These are phyloP conservation scores for Leavenworthia alabamica DNA, from an alignment of 345 rosid species.

Conservation along the genomic window DNA sequence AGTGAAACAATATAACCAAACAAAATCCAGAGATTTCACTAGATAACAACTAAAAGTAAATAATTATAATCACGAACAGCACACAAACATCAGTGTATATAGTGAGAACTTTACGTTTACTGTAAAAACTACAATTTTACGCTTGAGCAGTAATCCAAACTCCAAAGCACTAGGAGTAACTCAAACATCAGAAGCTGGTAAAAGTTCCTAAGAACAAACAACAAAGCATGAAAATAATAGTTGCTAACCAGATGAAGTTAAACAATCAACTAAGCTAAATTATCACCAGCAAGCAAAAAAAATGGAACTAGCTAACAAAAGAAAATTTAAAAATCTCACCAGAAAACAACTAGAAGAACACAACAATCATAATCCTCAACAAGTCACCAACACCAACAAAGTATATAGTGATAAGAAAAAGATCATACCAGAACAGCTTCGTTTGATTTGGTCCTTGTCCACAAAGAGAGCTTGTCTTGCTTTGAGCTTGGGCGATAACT, in stretches of 20 bases:
- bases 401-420: not conserved
- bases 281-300: slow-evolving; percentile 4
- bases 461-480: slow-evolving; percentile 79
- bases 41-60: no score
- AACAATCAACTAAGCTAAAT: not conserved
- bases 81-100: no score
- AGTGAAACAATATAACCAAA: not conserved
- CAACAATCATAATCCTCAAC: not conserved
- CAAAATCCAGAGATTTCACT: no score
- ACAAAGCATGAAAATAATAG: not conserved
- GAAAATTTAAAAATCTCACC: not conserved
- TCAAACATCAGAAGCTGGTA: not conserved
- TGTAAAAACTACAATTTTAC: not conserved
- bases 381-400: not conserved
- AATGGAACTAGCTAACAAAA: not conserved
- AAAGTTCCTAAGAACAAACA: not conserved
- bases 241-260: not conserved
- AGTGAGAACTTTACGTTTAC: no score
- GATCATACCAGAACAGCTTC: slow-evolving; percentile 79
- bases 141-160: not conserved
- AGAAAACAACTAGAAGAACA: not conserved
- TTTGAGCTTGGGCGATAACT: slow-evolving; percentile 53
- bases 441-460: slow-evolving; percentile 84
- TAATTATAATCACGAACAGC: no score
- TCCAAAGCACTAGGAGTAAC: not conserved